Evolutionary conservation across 2,329 filamentous ascomycete species (phyloP).

Genomic region (Pseudogymnoascus sp.): DNA sequence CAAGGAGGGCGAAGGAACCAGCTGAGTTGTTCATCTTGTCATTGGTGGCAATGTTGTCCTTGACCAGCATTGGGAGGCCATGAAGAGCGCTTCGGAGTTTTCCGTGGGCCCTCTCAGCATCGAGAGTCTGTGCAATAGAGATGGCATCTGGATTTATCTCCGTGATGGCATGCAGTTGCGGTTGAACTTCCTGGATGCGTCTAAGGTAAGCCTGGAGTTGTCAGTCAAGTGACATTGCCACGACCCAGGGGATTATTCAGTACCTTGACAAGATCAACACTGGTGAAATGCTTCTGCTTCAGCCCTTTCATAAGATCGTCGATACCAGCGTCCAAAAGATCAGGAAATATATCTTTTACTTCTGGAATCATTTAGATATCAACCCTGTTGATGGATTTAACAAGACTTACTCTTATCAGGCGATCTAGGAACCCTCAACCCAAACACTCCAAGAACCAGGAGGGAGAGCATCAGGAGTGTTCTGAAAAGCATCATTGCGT

Average conservation of each 20-base stretch:
- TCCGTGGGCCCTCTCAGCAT: conserved; percentile 22
- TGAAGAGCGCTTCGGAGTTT: conserved; percentile 35
- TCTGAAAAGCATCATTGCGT: background rate
- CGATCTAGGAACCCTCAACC: background rate
- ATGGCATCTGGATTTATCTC: conserved; percentile 28
- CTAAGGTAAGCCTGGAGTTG: conserved; percentile 18
- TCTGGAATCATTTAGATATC: background rate
- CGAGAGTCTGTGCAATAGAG: conserved; percentile 22
- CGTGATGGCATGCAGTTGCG: conserved; percentile 20
- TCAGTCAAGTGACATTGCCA: conserved; percentile 24
- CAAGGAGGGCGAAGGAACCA: conserved; percentile 20
- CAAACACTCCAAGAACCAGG: background rate
- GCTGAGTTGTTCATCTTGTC: conserved; percentile 45
- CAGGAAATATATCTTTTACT: conserved; percentile 21
- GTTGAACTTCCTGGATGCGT: conserved; percentile 21
- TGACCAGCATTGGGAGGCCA: conserved; percentile 51
- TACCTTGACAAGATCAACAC: conserved; percentile 45
- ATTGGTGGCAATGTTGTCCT: conserved; percentile 51
- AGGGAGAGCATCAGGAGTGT: background rate
- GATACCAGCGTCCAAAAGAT: conserved; percentile 41
- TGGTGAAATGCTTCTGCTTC: conserved; percentile 41
- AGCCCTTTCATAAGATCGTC: conserved; percentile 43
- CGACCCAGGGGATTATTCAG: conserved; percentile 31
- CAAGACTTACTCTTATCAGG: background rate
- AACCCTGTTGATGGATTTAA: background rate